phyloP scores from a whole-genome alignment of 192 early-diverging fungal genomes.

The Podila clonocystis region DNA sequence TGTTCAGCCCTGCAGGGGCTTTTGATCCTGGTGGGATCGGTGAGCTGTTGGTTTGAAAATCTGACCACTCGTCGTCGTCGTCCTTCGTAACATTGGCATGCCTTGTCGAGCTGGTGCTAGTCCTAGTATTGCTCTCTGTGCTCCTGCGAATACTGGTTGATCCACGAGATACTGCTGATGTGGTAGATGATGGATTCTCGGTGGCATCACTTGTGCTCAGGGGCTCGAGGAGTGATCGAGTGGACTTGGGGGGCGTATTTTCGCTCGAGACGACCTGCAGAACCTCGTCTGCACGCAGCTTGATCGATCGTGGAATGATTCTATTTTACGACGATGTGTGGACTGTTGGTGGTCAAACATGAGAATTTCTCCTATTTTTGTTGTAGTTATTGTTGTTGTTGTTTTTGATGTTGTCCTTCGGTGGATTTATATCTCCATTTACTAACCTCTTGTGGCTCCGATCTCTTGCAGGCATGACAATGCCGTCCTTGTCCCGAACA shows the following conservation, averaged over 20 bases:
- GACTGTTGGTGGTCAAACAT: neutral
- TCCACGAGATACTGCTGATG: no score
- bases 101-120: neutral
- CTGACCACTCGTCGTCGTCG: neutral
- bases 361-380: no score
- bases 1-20: neutral
- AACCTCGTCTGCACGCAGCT: conserved; percentile 27
- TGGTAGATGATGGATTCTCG: neutral
- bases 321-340: conserved; percentile 1
- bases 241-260: conserved; percentile 11
- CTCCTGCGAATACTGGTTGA: no score
- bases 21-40: neutral
- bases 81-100: conserved; percentile 9
- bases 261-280: conserved; percentile 27
- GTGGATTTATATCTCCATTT: no score
- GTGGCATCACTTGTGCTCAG: neutral
- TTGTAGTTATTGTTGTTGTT: neutral
- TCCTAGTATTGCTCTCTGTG: no score
- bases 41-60: neutral
- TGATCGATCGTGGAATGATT: conserved; percentile 26
- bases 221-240: neutral
- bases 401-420: no score
- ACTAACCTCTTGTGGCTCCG: neutral
- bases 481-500: conserved; percentile 26
- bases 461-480: conserved; percentile 40